Base-by-base conservation (phyloP, 2,329 filamentous ascomycete species). In the Talaromyces rugulosus region DNA sequence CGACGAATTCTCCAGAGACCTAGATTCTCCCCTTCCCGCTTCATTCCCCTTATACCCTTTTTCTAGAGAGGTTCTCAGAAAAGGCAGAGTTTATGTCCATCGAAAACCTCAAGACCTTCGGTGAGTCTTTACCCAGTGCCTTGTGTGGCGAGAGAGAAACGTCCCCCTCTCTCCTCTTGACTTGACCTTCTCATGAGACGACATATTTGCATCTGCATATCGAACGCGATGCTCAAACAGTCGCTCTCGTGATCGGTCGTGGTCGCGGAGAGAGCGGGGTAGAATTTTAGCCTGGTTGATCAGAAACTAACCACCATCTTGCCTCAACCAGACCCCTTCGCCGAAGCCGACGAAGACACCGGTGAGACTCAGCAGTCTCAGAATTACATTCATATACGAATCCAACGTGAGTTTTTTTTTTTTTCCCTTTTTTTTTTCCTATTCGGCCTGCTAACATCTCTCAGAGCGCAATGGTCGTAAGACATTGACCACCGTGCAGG, bases 391-490 rank as follows among this genome's bases (percentile, higher is more conserved):
- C 95, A 98, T 84, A 98, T 99, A 82, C 93, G 95, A 82, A 98
- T 98, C 79, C 95, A 99, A 80, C 95, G 94, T 98, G 88, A 76
- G 90, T 88, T 53, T 40, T 47, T 51, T 33, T 16, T 61, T 34
- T 51, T 47, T 6, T 14, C 62, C 40, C 14, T 27, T 61, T 31
- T 36, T 27, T 34, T 59, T n/a, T 42, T 42, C 11, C 6, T 16
- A 64, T 56, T 55, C 18, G 9, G 67, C 70, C 67, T 74, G 66
- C 65, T 66, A 62, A 60, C 65, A 6, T 62, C 53, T 36, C 64
- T 70, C 79, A 98, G 94, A 99, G 85, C 95, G 95, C 84, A 99
- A 99, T 98, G 95, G 95, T 88, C 95, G 95, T 82, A 99, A 99
- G 88, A 98, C 95, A 85, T 87, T 99, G 90, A 99, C 95, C 74